Base-by-base conservation (phyloP, 176 grass and related monocot species). In the Oropetium thomaeum region DNA sequence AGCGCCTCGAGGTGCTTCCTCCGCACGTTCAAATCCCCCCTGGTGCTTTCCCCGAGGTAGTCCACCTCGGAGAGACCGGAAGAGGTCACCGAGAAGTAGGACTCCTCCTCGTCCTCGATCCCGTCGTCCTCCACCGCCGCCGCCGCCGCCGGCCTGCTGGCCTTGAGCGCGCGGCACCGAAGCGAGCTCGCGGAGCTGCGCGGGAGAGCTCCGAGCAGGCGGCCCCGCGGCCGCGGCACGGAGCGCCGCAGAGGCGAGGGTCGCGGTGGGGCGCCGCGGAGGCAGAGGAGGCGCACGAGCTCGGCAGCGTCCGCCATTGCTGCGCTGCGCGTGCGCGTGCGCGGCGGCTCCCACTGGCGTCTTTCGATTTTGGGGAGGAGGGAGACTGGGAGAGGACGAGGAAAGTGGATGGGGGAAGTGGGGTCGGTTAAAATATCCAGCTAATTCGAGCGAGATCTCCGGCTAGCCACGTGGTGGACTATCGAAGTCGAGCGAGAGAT, bases 21-120 rank as follows among this genome's bases (percentile, higher is more conserved):
- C 43, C 89, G 83, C 45, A 97, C 90, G 74, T 91, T 97, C 78
- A 97, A 75, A 79, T 97, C 90, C 41, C 93, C 94, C 82, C 90
- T 97, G 74, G 94, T 97, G 74, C 90, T 97, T 86, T 97, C 81
- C 58, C 94, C 94, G 1, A 97, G 73, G 82, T 97, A 97, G 71
- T 97, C 94, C 66, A 97, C 90, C 65, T 89, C 78, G 43, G 94
- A 97, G 48, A 81, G 80, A 77, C 85, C 84, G 8, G 90, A 93
- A 22, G 94, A 89, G 33, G 94, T 97, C 59, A 97, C 78, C 5
- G 94, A 93, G 83, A 97, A 97, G 80, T 89, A 88, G 11, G 82
- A 82, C 62, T 86, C 88, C 73, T 84, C 83, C 66, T 81, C 84
- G 13, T 86, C 78, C 80, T 80, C 77, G 20, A 76, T 9, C 32